These are phyloP conservation scores for Barbatosphaeria neglecta DNA, from an alignment of 495 filamentous ascomycete genomes.

Conservation along the genomic window DNA sequence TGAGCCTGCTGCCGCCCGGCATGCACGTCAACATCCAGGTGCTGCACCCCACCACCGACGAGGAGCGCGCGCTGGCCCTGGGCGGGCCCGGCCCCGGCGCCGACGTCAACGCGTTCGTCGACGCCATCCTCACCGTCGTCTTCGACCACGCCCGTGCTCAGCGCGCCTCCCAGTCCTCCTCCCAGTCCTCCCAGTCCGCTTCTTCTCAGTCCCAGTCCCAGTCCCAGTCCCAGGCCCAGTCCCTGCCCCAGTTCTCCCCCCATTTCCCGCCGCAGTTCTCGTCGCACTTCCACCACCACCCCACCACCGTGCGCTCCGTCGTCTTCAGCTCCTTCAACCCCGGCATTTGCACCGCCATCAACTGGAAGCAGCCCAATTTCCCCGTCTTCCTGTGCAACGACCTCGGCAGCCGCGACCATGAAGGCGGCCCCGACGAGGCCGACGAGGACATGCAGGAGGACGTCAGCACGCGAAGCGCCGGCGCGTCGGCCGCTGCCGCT, in stretches of 20 bases:
- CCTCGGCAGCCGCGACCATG: constrained; percentile 60
- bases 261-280: too few species aligned
- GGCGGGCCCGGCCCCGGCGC: constrained; percentile 52
- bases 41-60: constrained; percentile 62
- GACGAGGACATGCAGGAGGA: constrained; percentile 8
- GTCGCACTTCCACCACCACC: too few species aligned
- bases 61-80: constrained; percentile 56
- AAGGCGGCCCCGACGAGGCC: constrained; percentile 3
- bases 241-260: too few species aligned
- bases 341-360: constrained; percentile 80
- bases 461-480: too few species aligned
- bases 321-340: constrained; percentile 88
- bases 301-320: constrained; percentile 67
- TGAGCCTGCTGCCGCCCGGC: constrained; percentile 57
- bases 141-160: constrained; percentile 81
- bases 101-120: constrained; percentile 81
- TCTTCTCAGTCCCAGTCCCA: too few species aligned
- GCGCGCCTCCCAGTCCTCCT: constrained; percentile 53
- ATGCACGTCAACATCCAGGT: constrained; percentile 83
- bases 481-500: constrained; percentile 23
- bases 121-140: constrained; percentile 69
- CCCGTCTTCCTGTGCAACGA: constrained; percentile 93
- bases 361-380: constrained; percentile 99
- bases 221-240: too few species aligned
- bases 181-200: too few species aligned